A percentile compares a stretch with the other conserved stretches of the same genome.
Evolutionary conservation across 805 yeast genomes (phyloP).

Genomic region (Saturnispora silvae): DNA sequence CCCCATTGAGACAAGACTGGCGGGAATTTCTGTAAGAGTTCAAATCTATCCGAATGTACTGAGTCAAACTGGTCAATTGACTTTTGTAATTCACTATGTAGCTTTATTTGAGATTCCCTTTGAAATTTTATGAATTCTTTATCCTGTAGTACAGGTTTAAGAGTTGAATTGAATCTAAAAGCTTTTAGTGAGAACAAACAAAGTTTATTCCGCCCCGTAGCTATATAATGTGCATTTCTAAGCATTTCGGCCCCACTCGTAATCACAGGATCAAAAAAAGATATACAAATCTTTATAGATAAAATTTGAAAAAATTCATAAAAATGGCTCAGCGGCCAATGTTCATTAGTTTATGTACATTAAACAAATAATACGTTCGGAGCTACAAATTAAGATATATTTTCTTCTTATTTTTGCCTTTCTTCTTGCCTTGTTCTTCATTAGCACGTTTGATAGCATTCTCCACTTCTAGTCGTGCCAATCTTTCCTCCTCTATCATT

Average conservation of each 20-base stretch:
- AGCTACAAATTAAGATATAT: conserved; percentile 10
- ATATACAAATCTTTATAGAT: no score
- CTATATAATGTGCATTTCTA: no score
- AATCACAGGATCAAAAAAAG: no score
- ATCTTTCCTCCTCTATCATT: conserved; percentile 35
- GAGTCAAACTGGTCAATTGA: background rate
- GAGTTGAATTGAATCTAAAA: no score
- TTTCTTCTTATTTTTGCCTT: conserved; percentile 27
- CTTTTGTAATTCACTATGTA: conserved; percentile 2
- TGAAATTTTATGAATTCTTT: no score
- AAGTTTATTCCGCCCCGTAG: background rate
- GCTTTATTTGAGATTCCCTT: conserved; percentile 1
- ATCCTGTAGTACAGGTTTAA: no score
- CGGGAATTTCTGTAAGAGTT: conserved; percentile 1
- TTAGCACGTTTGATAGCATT: conserved; percentile 39
- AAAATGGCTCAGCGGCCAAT: no score
- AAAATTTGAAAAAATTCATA: no score
- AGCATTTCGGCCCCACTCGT: no score
- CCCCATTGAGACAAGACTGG: conserved; percentile 6
- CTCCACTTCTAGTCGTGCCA: conserved; percentile 30
- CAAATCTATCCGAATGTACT: conserved; percentile 1
- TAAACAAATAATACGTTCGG: background rate
- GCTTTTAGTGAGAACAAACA: no score
- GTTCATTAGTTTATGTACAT: no score
- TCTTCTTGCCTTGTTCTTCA: conserved; percentile 26